Conservation (phyloP, 169 alveolate species). For the Eimeria acervulina region DNA sequence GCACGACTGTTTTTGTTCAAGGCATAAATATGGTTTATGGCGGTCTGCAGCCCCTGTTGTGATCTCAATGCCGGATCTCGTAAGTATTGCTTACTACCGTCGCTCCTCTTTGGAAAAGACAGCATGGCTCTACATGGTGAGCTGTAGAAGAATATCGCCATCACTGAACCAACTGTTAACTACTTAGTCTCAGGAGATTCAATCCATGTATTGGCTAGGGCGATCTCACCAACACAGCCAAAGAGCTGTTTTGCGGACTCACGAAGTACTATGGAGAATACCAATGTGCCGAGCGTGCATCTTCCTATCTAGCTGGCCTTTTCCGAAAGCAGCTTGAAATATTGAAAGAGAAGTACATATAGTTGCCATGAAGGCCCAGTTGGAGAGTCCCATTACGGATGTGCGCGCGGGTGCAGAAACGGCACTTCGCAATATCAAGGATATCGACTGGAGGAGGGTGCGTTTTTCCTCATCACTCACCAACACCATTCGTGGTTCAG, state of each 20-base stretch:
- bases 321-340: not conserved
- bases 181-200: not conserved
- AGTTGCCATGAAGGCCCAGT: not conserved
- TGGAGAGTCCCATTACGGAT: not conserved
- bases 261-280: not conserved
- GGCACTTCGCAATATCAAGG: not conserved
- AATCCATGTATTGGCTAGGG: not conserved
- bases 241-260: not conserved
- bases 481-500: not conserved
- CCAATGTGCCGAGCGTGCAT: not conserved
- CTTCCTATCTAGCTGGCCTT: not conserved
- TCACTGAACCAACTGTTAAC: not conserved
- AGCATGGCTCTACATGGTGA: not conserved
- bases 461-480: not conserved
- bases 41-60: not conserved
- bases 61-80: not conserved
- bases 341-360: not conserved
- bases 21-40: not conserved
- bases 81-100: not conserved
- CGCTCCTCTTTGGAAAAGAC: not conserved
- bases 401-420: not conserved
- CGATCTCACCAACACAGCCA: not conserved
- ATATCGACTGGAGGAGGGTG: not conserved
- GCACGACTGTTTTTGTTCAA: not conserved
- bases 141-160: not conserved